phyloP scores from a whole-genome alignment of 192 early-diverging fungal species.

The Geranomyces variabilis region DNA sequence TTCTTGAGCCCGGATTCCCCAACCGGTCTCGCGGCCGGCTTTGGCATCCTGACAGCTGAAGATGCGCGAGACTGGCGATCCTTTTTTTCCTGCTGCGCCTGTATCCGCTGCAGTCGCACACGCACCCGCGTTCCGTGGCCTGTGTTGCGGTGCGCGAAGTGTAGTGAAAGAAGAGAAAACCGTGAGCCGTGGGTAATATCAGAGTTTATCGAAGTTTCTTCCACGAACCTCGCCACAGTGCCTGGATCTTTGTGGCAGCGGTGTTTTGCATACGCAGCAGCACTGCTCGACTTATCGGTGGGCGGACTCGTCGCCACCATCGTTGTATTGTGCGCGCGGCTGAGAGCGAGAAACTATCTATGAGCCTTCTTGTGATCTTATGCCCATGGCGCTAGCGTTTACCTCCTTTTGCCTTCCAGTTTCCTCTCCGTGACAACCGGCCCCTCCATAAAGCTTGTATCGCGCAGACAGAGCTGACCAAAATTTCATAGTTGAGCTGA shows the following conservation, averaged over 20 bases:
- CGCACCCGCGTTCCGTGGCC: not conserved
- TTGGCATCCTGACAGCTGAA: not conserved
- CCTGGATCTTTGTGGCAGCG: conserved; percentile 2
- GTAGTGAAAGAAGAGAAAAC: no score
- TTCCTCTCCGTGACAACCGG: conserved; percentile 3
- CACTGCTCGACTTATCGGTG: not conserved
- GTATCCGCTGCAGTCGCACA: not conserved
- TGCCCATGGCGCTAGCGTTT: no score
- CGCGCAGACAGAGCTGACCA: not conserved
- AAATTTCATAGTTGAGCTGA: conserved; percentile 8
- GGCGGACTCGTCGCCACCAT: not conserved
- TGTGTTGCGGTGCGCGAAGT: no score
- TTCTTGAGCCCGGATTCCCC: no score
- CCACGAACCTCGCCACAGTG: not conserved
- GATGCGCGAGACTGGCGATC: not conserved
- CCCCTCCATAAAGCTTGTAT: conserved; percentile 24
- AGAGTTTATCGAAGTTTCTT: no score
- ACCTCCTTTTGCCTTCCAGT: conserved; percentile 13
- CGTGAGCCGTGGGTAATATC: no score
- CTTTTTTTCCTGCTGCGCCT: not conserved
- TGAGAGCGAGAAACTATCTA: no score
- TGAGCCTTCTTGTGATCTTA: no score
- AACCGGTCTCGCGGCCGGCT: no score
- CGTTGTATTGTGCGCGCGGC: conserved; percentile 5
- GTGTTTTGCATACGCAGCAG: not conserved